Percentiles rank a stretch among this genome's conserved stretches.
Evolutionary conservation across 352 stramenopile genomes (phyloP).

Genomic region (Pythium phragmitis): DNA sequence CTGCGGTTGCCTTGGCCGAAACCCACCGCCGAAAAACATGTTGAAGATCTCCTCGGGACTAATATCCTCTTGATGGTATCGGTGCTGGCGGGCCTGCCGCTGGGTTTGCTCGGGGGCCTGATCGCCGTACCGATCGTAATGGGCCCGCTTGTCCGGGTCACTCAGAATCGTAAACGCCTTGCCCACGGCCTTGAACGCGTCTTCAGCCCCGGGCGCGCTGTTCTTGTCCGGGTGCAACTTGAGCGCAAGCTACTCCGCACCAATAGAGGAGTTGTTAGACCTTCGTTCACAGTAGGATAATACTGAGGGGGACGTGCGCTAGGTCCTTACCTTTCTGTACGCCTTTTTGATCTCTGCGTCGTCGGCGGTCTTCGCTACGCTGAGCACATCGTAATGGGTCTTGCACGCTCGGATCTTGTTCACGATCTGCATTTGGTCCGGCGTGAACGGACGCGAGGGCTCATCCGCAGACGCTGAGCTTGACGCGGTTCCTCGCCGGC

Average conservation of each 20-base stretch:
- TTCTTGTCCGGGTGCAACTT: constrained; percentile 95
- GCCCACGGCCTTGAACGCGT: constrained; percentile 96
- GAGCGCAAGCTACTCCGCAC: constrained; percentile 58
- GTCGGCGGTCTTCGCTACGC: constrained; percentile 64
- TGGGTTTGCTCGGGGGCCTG: constrained; percentile 40
- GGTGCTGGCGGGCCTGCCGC: constrained; percentile 34
- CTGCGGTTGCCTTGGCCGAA: constrained; percentile 49
- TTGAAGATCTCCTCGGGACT: constrained; percentile 92
- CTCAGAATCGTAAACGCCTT: constrained; percentile 94
- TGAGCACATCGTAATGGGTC: constrained; percentile 89
- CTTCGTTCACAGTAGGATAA: not conserved
- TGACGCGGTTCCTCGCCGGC: constrained; percentile 30
- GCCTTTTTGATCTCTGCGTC: constrained; percentile 91
- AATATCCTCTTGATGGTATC: constrained; percentile 82
- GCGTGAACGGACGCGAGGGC: constrained; percentile 62
- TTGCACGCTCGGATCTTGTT: constrained; percentile 87
- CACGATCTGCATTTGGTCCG: constrained; percentile 81
- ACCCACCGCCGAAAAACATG: constrained; percentile 89
- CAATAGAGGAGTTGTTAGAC: not conserved
- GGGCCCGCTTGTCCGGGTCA: constrained; percentile 83
- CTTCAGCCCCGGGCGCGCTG: constrained; percentile 93
- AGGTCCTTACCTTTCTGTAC: constrained; percentile 77
- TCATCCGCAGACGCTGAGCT: constrained; percentile 38
- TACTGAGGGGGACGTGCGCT: not conserved
- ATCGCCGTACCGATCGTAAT: constrained; percentile 85